Base-by-base conservation (phyloP, 257 asterid genomes). In the Verbena officinalis region DNA sequence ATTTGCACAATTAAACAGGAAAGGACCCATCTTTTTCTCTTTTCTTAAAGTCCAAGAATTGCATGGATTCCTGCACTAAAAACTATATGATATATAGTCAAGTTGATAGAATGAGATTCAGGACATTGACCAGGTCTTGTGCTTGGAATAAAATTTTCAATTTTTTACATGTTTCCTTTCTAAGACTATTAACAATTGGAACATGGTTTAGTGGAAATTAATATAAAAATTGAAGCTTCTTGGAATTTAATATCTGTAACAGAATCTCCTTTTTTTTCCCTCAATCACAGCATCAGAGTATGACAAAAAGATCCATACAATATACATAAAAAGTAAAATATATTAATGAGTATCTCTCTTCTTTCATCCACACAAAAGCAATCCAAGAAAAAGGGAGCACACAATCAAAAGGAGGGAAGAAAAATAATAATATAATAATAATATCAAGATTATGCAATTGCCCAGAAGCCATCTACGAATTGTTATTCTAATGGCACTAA, bases 41-140 rank as follows among this genome's bases (percentile, higher is more conserved):
- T 75, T 79, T 77, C 78, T 73, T 81, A 51, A 68, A 77, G 78
- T 71, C 30, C 83, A 78, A 78, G 81, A 67, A 76, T 60, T 68
- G 77, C 62, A 69, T 77, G 73, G 75, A 74, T 81, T 72, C 79
- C 62, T 59, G 71, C 34, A 55, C n/a, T 21, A 9, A 44, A 31
- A 23, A 43, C 19, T 48, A 39, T 51, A 55, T 64, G 33, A 17
- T 62, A 10, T 54, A 36, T 15, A 27, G 21, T 69, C 71, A 54
- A 62, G 64, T 73, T 62, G 73, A 62, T 75, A 13, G 43, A 64
- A 63, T 64, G 69, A 39, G 59, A 43, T 43, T 51, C 54, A 63
- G 67, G 70, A 36, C 76, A 67, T 60, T 63, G 72, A 49, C 85
- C 59, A 40, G 43, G 68, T 77, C 70, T 71, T 74, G 64, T 62